phyloP scores from a whole-genome alignment of 2,329 filamentous ascomycete species.

The Aphanocladium album region DNA sequence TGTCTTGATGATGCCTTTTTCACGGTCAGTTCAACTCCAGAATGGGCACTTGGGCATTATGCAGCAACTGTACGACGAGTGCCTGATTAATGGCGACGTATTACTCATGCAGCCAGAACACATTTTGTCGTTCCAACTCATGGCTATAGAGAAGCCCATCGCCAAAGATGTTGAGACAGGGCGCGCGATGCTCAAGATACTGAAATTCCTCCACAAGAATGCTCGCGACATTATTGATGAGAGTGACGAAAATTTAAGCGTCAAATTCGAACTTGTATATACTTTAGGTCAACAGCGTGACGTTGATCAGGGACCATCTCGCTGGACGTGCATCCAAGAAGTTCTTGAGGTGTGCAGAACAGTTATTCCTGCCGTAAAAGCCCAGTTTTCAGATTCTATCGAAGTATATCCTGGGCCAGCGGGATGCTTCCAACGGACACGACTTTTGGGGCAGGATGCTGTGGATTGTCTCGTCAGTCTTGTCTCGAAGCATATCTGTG shows the following conservation, averaged over 20 bases:
- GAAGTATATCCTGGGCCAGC: background rate
- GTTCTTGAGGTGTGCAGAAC: background rate
- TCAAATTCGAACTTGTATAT: conserved; percentile 59
- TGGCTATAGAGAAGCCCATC: conserved; percentile 33
- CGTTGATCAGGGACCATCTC: conserved; percentile 46
- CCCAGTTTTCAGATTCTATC: background rate
- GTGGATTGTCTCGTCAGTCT: conserved; percentile 32
- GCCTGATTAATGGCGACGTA: conserved; percentile 45
- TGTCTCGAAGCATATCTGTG: background rate
- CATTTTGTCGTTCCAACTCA: conserved; percentile 57
- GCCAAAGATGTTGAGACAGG: conserved; percentile 22
- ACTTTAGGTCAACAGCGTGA: conserved; percentile 50
- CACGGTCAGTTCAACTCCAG: conserved; percentile 39
- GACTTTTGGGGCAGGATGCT: background rate
- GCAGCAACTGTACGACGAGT: conserved; percentile 36
- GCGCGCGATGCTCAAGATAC: background rate
- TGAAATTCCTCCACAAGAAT: conserved; percentile 26
- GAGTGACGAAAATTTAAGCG: conserved; percentile 58
- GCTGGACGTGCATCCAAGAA: conserved; percentile 52
- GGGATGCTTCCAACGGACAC: background rate
- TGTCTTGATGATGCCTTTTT: conserved; percentile 56
- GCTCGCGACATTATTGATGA: conserved; percentile 58
- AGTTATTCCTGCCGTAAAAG: background rate
- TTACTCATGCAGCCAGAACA: conserved; percentile 60
- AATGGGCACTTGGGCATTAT: conserved; percentile 31